Conservation (phyloP, 2,329 filamentous ascomycete genomes). For the Aspergillus sp. region DNA sequence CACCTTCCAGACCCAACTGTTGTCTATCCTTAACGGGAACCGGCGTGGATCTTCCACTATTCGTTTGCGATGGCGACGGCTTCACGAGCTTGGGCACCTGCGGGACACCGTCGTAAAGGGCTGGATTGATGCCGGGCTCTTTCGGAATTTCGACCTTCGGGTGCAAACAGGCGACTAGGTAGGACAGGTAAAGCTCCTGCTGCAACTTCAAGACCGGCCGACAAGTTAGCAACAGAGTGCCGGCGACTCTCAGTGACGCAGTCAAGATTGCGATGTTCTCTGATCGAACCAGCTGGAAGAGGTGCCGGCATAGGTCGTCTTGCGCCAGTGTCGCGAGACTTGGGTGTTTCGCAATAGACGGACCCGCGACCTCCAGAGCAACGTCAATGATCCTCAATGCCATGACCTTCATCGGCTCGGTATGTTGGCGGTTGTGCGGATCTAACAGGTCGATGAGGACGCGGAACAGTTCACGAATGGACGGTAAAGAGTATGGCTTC, state of each 20-base stretch:
- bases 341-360: slow-evolving; percentile 90
- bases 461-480: slow-evolving; percentile 89
- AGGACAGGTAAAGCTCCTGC: slow-evolving; percentile 93
- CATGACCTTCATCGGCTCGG: slow-evolving; percentile 96
- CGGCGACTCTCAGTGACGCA: slow-evolving; percentile 87
- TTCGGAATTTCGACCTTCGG: slow-evolving; percentile 91
- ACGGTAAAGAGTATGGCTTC: slow-evolving; percentile 88
- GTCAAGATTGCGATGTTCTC: slow-evolving; percentile 95
- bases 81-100: slow-evolving; percentile 87
- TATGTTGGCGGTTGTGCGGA: slow-evolving; percentile 88
- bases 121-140: slow-evolving; percentile 86
- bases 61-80: slow-evolving; percentile 69
- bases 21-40: slow-evolving; percentile 90
- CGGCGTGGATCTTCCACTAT: slow-evolving; percentile 83
- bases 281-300: slow-evolving; percentile 94
- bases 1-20: slow-evolving; percentile 88
- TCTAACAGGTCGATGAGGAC: slow-evolving; percentile 92
- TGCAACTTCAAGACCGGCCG: slow-evolving; percentile 89
- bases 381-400: slow-evolving; percentile 96
- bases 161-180: slow-evolving; percentile 90
- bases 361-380: slow-evolving; percentile 90
- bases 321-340: slow-evolving; percentile 84
- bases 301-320: slow-evolving; percentile 86
- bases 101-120: slow-evolving; percentile 88
- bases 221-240: slow-evolving; percentile 87